These are phyloP conservation scores for Aspergillus jensenii DNA, from an alignment of 2,329 filamentous ascomycete genomes.

Conservation along the genomic window DNA sequence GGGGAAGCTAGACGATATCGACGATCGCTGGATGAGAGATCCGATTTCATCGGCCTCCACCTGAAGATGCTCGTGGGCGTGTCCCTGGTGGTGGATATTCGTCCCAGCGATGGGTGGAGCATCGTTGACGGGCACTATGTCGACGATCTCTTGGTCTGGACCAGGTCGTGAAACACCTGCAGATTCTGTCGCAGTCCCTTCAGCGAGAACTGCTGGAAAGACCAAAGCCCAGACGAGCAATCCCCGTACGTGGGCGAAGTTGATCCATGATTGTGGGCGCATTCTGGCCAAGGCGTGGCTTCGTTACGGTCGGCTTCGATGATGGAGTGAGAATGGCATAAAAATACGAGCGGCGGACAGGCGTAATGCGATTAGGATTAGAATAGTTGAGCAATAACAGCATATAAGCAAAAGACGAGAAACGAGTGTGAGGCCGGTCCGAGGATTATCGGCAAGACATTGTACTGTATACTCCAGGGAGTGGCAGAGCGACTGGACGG, in stretches of 20 bases:
- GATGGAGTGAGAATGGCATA: neutral
- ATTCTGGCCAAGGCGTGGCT: slow-evolving; percentile 4
- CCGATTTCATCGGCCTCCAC: neutral
- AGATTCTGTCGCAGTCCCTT: neutral
- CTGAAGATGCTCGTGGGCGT: neutral
- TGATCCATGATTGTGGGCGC: neutral
- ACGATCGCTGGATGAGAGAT: neutral
- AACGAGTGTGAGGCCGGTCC: neutral
- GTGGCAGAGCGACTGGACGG: neutral
- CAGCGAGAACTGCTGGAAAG: slow-evolving; percentile 1
- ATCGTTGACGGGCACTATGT: neutral
- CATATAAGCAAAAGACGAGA: neutral
- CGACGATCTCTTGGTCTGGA: slow-evolving; percentile 10
- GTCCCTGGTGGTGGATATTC: slow-evolving; percentile 1
- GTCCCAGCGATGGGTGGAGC: slow-evolving; percentile 8
- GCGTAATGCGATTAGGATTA: slow-evolving; percentile 1
- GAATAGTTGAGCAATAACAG: neutral
- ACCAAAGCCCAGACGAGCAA: neutral
- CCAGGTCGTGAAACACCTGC: neutral
- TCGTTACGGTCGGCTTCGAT: slow-evolving; percentile 10
- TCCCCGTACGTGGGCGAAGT: neutral
- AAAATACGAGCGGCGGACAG: slow-evolving; percentile 1
- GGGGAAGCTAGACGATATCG: slow-evolving; percentile 45
- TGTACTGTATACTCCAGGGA: slow-evolving; percentile 1
- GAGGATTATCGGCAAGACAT: slow-evolving; percentile 1